A percentile compares a stretch with the other conserved stretches of the same genome.
phyloP scores from a whole-genome alignment of 2,329 filamentous ascomycete species.

The Neonectria neomacrospora region DNA sequence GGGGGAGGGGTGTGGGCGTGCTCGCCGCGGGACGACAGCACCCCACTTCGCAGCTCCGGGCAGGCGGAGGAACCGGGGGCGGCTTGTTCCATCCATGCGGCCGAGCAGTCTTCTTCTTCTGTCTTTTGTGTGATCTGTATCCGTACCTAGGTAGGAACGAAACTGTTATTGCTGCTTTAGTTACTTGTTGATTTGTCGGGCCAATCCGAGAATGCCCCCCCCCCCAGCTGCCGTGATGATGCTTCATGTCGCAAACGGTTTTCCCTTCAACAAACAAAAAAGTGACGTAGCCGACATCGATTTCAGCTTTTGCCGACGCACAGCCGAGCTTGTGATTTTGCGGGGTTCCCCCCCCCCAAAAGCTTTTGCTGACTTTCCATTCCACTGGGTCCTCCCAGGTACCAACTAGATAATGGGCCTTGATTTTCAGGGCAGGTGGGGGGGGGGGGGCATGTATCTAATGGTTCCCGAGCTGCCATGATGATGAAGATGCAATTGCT shows the following conservation, averaged over 20 bases:
- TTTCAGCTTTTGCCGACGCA: conserved; percentile 56
- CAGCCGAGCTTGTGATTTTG: conserved; percentile 69
- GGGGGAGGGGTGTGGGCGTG: conserved; percentile 15
- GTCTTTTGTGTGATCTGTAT: no score
- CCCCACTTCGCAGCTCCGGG: conserved; percentile 36
- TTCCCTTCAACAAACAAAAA: neutral
- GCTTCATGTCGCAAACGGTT: no score
- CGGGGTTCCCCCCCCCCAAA: conserved; percentile 51
- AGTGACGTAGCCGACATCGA: conserved; percentile 41
- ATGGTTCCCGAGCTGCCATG: no score
- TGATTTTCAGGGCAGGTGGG: conserved; percentile 19
- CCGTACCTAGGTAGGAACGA: no score
- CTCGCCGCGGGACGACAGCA: neutral
- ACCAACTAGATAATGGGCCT: neutral
- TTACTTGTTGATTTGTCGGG: no score
- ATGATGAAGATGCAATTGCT: neutral
- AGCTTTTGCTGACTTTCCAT: conserved; percentile 12
- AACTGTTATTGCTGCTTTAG: no score
- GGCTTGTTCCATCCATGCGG: conserved; percentile 38
- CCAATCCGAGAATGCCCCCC: no score
- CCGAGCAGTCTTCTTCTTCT: conserved; percentile 31
- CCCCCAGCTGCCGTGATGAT: no score
- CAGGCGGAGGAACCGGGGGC: conserved; percentile 42
- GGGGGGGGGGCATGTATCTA: no score
- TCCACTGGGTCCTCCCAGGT: neutral